Base-by-base conservation (phyloP, 2,329 filamentous ascomycete genomes). In the Colletotrichum sp. region DNA sequence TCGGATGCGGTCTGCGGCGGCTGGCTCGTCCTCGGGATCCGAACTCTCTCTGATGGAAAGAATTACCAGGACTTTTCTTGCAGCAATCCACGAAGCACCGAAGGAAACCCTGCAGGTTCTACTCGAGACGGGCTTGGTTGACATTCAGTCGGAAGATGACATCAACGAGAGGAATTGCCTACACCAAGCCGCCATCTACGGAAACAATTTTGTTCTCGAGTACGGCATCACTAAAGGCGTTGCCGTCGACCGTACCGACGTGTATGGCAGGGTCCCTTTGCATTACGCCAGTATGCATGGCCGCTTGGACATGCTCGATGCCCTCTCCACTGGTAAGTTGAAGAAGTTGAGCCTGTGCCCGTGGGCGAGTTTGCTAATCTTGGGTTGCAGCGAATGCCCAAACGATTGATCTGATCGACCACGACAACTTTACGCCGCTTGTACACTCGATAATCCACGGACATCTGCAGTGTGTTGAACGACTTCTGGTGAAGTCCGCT, bases 241-340 rank as follows among this genome's bases (percentile, higher is more conserved):
- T 39, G 93, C 96, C 77, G 93, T 96, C 29, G 92, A 92, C 72
- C 91, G 95, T 68, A 94, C 94, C 4, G 97, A 99, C 86, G 96
- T 98, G 8, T 99, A 99, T 83, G 97, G 97, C 11, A 91, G 97
- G 65, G 95, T 98, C 76, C 96, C 97, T 30, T 87, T 99, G 44
- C 97, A 99, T 82, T 99, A 99, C 86, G 96, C 97, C 16, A 98
- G 95, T 83, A 96, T 99, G 91, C 95, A 98, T 86, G 97, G 97
- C 7, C 92, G 95, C 62, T 90, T 98, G 25, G 94, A 95, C 71
- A 96, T 98, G 92, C 91, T 98, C 32, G 91, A 95, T 79, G 90
- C 92, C 59, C 88, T 98, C 25, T 87, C 98, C 67, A 87, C 90
- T 78, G 92, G 92, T 92, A 85, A 81, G 84, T 62, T 44, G 44